These are phyloP conservation scores for Chlorociboria aeruginascens DNA, from an alignment of 495 filamentous ascomycete species.

Conservation along the genomic window DNA sequence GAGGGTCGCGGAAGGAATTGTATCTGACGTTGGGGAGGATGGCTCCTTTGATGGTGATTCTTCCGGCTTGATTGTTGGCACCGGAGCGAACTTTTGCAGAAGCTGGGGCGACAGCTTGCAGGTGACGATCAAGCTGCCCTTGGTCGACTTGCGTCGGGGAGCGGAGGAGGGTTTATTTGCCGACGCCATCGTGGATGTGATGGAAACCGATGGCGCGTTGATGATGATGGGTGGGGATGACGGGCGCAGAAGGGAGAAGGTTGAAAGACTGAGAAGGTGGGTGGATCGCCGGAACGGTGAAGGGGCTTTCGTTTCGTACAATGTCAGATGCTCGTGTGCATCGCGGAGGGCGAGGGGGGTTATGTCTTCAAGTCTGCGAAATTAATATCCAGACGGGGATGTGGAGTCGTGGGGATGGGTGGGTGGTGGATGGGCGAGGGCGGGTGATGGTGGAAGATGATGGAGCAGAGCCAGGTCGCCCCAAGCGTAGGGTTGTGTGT, in stretches of 20 bases:
- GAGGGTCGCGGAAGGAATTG: conserved; percentile 12
- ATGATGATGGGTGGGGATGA: neutral
- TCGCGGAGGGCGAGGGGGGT: too few species aligned
- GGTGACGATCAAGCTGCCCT: conserved; percentile 31
- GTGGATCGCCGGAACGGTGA: neutral
- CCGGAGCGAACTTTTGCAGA: conserved; percentile 35
- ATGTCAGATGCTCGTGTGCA: too few species aligned
- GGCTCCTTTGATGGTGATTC: conserved; percentile 29
- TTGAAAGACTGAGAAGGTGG: neutral
- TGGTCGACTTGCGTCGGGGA: conserved; percentile 19
- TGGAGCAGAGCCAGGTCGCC: too few species aligned
- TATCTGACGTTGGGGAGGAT: conserved; percentile 9
- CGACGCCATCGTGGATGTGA: conserved; percentile 21
- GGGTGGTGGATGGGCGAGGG: neutral
- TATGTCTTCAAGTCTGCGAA: neutral
- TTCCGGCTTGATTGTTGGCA: conserved; percentile 21
- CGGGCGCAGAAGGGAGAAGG: conserved; percentile 1
- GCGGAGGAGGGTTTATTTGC: conserved; percentile 11
- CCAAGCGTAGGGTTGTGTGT: too few species aligned
- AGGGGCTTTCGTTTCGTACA: neutral
- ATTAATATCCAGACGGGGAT: neutral
- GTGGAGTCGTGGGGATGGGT: neutral
- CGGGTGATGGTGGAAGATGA: neutral
- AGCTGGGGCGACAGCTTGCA: conserved; percentile 39
- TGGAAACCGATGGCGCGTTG: conserved; percentile 6